These are phyloP conservation scores for Tulasnella sp. DNA, from an alignment of 768 basidiomycete species.

Conservation along the genomic window DNA sequence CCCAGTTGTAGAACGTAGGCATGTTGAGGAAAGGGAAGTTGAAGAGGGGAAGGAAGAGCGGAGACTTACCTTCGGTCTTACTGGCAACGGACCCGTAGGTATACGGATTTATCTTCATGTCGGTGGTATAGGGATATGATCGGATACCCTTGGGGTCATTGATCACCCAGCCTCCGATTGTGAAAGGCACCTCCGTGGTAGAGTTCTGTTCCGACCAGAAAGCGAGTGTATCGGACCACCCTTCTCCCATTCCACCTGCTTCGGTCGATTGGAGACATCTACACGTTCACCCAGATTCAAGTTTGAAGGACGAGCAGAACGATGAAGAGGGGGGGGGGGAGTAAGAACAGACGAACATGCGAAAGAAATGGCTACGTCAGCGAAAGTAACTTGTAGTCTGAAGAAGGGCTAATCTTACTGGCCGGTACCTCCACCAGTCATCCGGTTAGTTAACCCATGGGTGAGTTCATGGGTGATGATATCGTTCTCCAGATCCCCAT, in stretches of 20 bases:
- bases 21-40: too few relatives aligned
- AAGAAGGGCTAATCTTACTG: neutral
- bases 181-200: neutral
- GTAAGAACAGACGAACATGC: too few relatives aligned
- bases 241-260: slow-evolving; percentile 70
- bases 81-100: slow-evolving; percentile 48
- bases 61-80: slow-evolving; percentile 46
- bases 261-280: slow-evolving; percentile 46
- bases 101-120: slow-evolving; percentile 53
- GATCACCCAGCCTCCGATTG: too few relatives aligned
- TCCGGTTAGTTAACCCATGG: slow-evolving; percentile 52
- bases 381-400: slow-evolving; percentile 40
- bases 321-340: too few relatives aligned
- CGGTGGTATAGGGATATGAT: slow-evolving; percentile 61
- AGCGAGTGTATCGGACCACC: slow-evolving; percentile 57
- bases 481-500: slow-evolving; percentile 47
- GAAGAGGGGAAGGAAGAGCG: slow-evolving; percentile 46
- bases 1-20: too few relatives aligned
- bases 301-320: too few relatives aligned
- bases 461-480: slow-evolving; percentile 11
- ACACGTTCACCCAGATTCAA: too few relatives aligned
- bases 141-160: slow-evolving; percentile 49
- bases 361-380: neutral
- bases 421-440: slow-evolving; percentile 46
- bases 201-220: slow-evolving; percentile 42